A percentile compares a stretch with the other conserved stretches of the same genome.
phyloP scores from a whole-genome alignment of 768 basidiomycete species.

The Boletellus emodensis region DNA sequence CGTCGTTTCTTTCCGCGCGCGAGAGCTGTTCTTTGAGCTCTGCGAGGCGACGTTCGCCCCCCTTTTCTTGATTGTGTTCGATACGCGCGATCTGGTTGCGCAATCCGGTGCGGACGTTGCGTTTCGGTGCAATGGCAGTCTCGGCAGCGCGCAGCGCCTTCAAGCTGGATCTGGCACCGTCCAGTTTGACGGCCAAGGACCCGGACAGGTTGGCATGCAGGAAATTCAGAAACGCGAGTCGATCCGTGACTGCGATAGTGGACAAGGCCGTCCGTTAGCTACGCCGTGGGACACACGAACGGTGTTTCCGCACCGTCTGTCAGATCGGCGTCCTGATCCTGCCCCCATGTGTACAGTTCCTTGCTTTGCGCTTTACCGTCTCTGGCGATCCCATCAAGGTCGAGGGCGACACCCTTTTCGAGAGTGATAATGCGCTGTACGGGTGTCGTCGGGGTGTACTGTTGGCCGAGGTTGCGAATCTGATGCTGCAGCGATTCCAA shows the following conservation, averaged over 20 bases:
- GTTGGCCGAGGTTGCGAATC: slow-evolving; percentile 68
- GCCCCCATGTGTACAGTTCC: slow-evolving; percentile 84
- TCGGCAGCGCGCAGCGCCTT: slow-evolving; percentile 76
- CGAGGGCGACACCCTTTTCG: slow-evolving; percentile 74
- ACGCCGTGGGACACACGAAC: background rate
- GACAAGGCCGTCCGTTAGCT: background rate
- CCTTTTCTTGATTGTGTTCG: slow-evolving; percentile 63
- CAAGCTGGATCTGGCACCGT: slow-evolving; percentile 59
- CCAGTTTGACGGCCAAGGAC: slow-evolving; percentile 57
- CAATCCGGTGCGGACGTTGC: slow-evolving; percentile 54
- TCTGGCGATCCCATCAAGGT: slow-evolving; percentile 62
- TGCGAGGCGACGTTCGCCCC: slow-evolving; percentile 59
- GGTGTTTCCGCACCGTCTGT: slow-evolving; percentile 56
- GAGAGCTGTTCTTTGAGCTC: slow-evolving; percentile 70
- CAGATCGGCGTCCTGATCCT: slow-evolving; percentile 63
- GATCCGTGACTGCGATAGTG: slow-evolving; percentile 60
- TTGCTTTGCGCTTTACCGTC: slow-evolving; percentile 74
- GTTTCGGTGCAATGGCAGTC: slow-evolving; percentile 52
- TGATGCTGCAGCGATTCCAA: slow-evolving; percentile 67
- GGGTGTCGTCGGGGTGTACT: slow-evolving; percentile 66
- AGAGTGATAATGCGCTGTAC: slow-evolving; percentile 77
- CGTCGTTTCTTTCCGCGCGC: slow-evolving; percentile 61
- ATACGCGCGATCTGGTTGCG: slow-evolving; percentile 59
- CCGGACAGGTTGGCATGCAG: slow-evolving; percentile 64
- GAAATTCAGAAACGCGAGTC: slow-evolving; percentile 79